Percentiles rank a stretch among this genome's conserved stretches.
Conservation (phyloP, 1,284 basidiomycete species). For the Rhodotorula sp. region DNA sequence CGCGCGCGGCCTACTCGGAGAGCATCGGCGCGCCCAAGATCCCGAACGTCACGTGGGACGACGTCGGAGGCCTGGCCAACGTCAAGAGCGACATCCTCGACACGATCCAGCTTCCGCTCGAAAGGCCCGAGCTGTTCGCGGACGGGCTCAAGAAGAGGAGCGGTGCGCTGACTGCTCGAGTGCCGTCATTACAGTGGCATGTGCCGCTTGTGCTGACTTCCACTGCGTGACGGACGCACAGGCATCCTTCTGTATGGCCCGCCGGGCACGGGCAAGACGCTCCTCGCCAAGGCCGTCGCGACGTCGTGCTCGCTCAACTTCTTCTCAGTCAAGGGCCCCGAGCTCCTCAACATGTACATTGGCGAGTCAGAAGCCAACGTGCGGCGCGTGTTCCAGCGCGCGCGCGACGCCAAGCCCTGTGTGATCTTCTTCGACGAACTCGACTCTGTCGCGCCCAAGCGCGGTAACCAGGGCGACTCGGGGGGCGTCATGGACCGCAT, state of each 20-base stretch:
- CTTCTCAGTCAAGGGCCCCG: slow-evolving; percentile 56
- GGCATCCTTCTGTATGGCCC: slow-evolving; percentile 59
- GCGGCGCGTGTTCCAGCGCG: slow-evolving; percentile 53
- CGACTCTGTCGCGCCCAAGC: slow-evolving; percentile 55
- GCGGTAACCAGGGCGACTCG: slow-evolving; percentile 55
- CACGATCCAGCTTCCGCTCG: slow-evolving; percentile 92
- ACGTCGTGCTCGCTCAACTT: slow-evolving; percentile 56
- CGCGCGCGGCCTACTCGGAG: slow-evolving; percentile 79
- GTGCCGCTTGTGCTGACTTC: not conserved
- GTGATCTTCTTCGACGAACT: slow-evolving; percentile 57
- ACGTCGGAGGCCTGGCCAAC: slow-evolving; percentile 85
- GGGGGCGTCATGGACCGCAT: slow-evolving; percentile 57
- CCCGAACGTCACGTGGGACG: slow-evolving; percentile 95
- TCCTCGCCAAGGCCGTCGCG: slow-evolving; percentile 56
- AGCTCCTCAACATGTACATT: slow-evolving; percentile 57
- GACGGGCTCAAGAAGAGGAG: slow-evolving; percentile 94
- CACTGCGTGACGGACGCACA: slow-evolving; percentile 47
- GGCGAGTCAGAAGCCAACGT: slow-evolving; percentile 56
- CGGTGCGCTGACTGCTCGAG: slow-evolving; percentile 57
- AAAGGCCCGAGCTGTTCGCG: slow-evolving; percentile 90
- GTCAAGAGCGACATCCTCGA: slow-evolving; percentile 95
- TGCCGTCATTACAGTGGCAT: not conserved
- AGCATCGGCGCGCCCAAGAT: slow-evolving; percentile 96
- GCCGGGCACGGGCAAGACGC: slow-evolving; percentile 55
- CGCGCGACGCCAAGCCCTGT: slow-evolving; percentile 55